A percentile compares a stretch with the other conserved stretches of the same genome.
phyloP scores from a whole-genome alignment of 768 basidiomycete species.

The Lentinula boryana region DNA sequence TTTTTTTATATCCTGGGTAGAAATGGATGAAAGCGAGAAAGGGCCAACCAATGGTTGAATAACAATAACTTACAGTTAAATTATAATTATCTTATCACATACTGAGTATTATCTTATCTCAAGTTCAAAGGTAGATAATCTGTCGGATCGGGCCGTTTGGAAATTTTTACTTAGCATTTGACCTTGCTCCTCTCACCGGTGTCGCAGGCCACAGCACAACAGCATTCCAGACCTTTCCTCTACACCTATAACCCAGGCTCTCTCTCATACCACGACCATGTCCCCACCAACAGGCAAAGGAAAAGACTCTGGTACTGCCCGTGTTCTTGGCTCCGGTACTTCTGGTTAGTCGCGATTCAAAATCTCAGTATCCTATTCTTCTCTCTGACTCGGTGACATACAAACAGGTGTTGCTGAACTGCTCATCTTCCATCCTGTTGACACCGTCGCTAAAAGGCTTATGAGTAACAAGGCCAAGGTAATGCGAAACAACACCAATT shows the following conservation, averaged over 20 bases:
- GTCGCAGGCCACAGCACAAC: conserved; percentile 1
- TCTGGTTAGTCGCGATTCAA: conserved; percentile 56
- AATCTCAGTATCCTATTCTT: not conserved
- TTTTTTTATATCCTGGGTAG: too few species aligned
- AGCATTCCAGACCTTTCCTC: conserved; percentile 1
- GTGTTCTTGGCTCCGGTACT: conserved; percentile 86
- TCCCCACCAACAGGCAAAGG: conserved; percentile 48
- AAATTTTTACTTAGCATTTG: not conserved
- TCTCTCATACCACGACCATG: conserved; percentile 18
- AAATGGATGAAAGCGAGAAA: too few species aligned
- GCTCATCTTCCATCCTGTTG: conserved; percentile 91
- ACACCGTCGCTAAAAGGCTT: conserved; percentile 96
- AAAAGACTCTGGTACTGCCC: conserved; percentile 86
- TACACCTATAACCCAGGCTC: not conserved
- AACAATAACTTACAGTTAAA: too few species aligned
- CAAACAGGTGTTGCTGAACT: conserved; percentile 85
- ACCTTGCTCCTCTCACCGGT: not conserved
- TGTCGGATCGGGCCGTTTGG: not conserved
- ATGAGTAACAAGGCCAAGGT: conserved; percentile 97
- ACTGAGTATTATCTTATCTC: not conserved
- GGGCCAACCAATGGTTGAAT: too few species aligned
- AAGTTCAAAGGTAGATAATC: too few species aligned
- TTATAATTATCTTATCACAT: not conserved
- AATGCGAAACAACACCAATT: not conserved
- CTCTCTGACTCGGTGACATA: conserved; percentile 8